A percentile compares a stretch with the other conserved stretches of the same genome.
Conservation (phyloP, 441 rosid species). For the Gossypium laxum region DNA sequence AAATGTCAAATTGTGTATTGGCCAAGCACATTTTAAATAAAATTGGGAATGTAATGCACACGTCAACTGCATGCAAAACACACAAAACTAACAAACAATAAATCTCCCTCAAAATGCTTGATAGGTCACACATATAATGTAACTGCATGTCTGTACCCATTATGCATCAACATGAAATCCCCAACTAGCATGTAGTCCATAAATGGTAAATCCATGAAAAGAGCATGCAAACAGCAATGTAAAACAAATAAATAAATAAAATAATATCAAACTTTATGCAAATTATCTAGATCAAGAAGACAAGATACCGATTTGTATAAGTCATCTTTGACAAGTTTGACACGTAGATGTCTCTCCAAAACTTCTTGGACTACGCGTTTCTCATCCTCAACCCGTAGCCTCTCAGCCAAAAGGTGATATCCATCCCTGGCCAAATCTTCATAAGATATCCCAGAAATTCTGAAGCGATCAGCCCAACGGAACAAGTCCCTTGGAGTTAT, state of each 20-base stretch:
- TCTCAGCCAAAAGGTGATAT: slow-evolving; percentile 85
- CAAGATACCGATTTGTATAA: slow-evolving; percentile 56
- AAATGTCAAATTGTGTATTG: not conserved
- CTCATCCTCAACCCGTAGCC: slow-evolving; percentile 83
- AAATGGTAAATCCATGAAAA: not conserved
- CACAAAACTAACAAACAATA: slow-evolving; percentile 1
- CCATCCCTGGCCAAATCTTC: slow-evolving; percentile 93
- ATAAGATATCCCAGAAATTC: slow-evolving; percentile 51
- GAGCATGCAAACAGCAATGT: not conserved
- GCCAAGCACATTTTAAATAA: not conserved
- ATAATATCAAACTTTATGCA: not conserved
- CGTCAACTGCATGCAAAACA: not conserved
- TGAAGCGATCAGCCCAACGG: slow-evolving; percentile 92
- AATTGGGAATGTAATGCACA: not conserved
- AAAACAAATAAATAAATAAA: not conserved
- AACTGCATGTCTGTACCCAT: slow-evolving; percentile 6
- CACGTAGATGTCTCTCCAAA: slow-evolving; percentile 60
- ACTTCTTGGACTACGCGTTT: slow-evolving; percentile 68
- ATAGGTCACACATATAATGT: not conserved
- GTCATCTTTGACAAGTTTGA: slow-evolving; percentile 50
- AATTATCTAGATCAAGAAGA: not conserved
- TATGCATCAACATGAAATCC: not conserved
- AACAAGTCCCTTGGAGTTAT: slow-evolving; percentile 94
- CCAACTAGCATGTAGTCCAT: not conserved
- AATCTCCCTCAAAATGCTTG: not conserved